Percentiles rank a stretch among this genome's conserved stretches.
phyloP scores from a whole-genome alignment of 768 basidiomycete species.

The Cantharellus anzutake region DNA sequence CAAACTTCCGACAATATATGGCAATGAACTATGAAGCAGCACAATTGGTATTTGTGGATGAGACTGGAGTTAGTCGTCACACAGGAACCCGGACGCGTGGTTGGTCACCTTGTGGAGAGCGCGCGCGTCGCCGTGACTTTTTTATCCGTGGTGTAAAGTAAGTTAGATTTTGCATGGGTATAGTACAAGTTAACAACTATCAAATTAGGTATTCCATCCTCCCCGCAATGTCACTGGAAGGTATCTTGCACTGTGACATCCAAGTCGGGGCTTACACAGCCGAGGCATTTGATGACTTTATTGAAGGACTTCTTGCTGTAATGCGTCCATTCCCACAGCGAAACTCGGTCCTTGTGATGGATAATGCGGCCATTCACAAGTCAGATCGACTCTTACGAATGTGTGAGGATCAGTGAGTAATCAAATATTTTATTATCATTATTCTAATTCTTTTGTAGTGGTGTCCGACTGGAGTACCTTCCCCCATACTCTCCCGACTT shows the following conservation, averaged over 20 bases:
- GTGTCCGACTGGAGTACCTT: conserved; percentile 11
- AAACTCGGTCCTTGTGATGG: conserved; percentile 24
- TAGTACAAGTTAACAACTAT: background rate
- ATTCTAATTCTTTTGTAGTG: conserved; percentile 6
- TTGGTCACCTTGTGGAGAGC: background rate
- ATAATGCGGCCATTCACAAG: conserved; percentile 22
- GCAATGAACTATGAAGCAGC: conserved; percentile 1
- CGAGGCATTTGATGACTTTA: conserved; percentile 16
- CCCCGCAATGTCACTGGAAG: conserved; percentile 20
- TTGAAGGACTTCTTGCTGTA: conserved; percentile 17
- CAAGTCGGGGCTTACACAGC: conserved; percentile 16
- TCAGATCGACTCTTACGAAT: conserved; percentile 14
- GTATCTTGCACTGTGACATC: conserved; percentile 18
- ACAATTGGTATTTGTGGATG: conserved; percentile 9
- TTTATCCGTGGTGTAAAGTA: background rate
- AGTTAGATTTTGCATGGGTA: background rate
- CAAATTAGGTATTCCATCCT: conserved; percentile 20
- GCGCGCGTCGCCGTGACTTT: background rate
- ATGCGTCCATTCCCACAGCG: conserved; percentile 22
- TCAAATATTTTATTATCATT: conserved; percentile 2
- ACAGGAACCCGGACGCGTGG: conserved; percentile 1
- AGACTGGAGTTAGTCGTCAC: background rate
- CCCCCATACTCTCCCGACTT: conserved; percentile 16
- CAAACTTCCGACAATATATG: background rate
- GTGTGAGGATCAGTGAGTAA: conserved; percentile 16